Evolutionary conservation across 2,329 filamentous ascomycete species (phyloP).

Genomic region (Metarhizium robertsii): DNA sequence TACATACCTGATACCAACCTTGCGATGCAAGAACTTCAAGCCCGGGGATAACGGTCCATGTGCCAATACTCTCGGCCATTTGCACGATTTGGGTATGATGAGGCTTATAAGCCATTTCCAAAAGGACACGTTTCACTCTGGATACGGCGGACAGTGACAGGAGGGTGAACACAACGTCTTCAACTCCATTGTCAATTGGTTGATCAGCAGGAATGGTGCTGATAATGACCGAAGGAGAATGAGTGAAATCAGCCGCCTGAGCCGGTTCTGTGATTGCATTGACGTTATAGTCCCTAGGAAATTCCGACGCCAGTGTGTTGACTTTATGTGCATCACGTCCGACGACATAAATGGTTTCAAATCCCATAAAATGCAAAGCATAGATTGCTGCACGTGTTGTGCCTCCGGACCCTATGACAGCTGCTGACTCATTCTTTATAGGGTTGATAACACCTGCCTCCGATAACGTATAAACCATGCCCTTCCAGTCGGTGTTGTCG

Average conservation of each 20-base stretch:
- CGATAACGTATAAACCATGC: conserved; percentile 74
- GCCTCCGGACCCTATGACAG: conserved; percentile 86
- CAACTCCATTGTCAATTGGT: conserved; percentile 65
- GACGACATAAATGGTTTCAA: conserved; percentile 77
- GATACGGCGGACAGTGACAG: conserved; percentile 29
- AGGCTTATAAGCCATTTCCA: conserved; percentile 98
- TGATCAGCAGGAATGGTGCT: conserved; percentile 86
- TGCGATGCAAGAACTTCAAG: conserved; percentile 85
- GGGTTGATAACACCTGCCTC: conserved; percentile 49
- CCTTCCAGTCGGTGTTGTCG: conserved; percentile 93
- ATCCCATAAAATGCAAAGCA: conserved; percentile 74
- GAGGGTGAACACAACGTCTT: conserved; percentile 50
- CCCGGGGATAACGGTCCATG: conserved; percentile 79
- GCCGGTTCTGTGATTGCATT: conserved; percentile 44
- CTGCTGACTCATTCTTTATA: conserved; percentile 39
- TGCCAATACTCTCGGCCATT: conserved; percentile 59
- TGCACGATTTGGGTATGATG: conserved; percentile 75
- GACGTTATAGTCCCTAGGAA: conserved; percentile 66
- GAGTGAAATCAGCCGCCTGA: conserved; percentile 39
- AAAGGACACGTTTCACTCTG: conserved; percentile 47
- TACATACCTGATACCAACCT: conserved; percentile 72
- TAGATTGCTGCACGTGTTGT: conserved; percentile 89
- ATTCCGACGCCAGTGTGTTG: conserved; percentile 56
- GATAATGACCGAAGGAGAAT: conserved; percentile 57
- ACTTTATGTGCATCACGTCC: conserved; percentile 67